Percentiles rank a stretch among this genome's conserved stretches.
phyloP scores from a whole-genome alignment of 768 basidiomycete genomes.

The Leccinum arenicola region DNA sequence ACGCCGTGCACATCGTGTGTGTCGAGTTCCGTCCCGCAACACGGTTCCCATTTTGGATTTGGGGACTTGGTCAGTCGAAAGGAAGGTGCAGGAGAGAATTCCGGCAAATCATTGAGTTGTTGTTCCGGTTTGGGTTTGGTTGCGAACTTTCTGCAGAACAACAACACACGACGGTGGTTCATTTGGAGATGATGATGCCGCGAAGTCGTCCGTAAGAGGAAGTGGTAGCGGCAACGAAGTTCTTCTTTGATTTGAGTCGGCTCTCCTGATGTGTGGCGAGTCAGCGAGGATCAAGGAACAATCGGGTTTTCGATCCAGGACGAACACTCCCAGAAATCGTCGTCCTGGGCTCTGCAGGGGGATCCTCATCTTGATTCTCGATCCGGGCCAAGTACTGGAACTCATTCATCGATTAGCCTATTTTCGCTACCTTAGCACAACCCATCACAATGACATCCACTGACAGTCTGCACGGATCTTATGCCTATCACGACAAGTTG shows the following conservation, averaged over 20 bases:
- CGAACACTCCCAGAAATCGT: too few relatives aligned
- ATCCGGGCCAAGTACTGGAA: too few relatives aligned
- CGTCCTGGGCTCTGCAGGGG: too few relatives aligned
- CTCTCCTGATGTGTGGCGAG: background rate
- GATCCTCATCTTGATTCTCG: too few relatives aligned
- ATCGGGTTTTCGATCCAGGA: too few relatives aligned
- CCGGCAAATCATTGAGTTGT: conserved; percentile 10
- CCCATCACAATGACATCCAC: too few relatives aligned
- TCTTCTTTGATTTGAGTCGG: too few relatives aligned
- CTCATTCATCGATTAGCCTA: too few relatives aligned
- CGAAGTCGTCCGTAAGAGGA: conserved; percentile 14
- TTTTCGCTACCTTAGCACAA: too few relatives aligned
- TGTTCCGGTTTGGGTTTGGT: background rate
- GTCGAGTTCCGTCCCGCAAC: conserved; percentile 20
- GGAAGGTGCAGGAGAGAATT: conserved; percentile 22
- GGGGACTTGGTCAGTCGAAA: conserved; percentile 39
- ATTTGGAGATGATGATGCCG: background rate
- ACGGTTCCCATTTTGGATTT: conserved; percentile 42
- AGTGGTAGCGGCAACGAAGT: conserved; percentile 3
- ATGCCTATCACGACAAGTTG: conserved; percentile 65
- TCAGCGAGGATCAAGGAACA: background rate
- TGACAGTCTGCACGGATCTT: conserved; percentile 44
- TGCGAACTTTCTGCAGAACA: conserved; percentile 4
- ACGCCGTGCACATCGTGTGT: conserved; percentile 33
- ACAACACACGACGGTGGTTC: background rate